phyloP scores from a whole-genome alignment of 352 stramenopile genomes.

The Pelagophyceae sp. region DNA sequence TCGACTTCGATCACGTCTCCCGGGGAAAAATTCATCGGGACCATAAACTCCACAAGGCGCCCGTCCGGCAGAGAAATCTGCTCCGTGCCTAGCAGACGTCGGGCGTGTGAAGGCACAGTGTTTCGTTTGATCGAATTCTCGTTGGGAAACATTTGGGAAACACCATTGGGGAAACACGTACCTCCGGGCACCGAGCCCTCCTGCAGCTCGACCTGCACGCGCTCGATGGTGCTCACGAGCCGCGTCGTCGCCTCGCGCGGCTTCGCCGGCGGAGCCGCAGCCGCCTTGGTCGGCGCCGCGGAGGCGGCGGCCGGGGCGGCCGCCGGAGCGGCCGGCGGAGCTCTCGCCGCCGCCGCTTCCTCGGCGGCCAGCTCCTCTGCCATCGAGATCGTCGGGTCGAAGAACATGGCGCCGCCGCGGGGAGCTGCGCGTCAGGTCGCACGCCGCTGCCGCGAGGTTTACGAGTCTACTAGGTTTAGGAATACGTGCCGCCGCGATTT shows the following conservation, averaged over 20 bases:
- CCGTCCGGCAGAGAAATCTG: background rate
- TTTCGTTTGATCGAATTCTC: no score
- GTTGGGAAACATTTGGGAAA: no score
- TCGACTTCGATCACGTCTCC: slow-evolving; percentile 7
- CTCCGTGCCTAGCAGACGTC: no score
- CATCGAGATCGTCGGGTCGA: background rate
- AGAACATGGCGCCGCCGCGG: background rate
- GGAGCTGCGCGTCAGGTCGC: background rate
- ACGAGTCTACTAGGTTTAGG: no score
- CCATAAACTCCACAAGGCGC: background rate
- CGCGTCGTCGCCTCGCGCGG: background rate
- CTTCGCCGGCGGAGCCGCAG: background rate
- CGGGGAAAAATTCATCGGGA: background rate
- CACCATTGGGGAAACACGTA: no score
- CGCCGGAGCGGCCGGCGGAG: background rate
- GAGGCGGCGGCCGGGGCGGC: background rate
- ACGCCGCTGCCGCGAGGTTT: no score
- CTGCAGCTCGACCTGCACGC: background rate
- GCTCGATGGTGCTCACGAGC: background rate
- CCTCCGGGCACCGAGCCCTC: background rate
- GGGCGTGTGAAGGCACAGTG: no score
- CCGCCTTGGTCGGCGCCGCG: background rate
- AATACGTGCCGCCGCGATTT: no score
- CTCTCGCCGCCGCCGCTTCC: background rate
- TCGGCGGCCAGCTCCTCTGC: background rate